Percentiles rank a stretch among this genome's conserved stretches.
Evolutionary conservation across 2,329 filamentous ascomycete genomes (phyloP).

Genomic region (Chrysosporium queenslandicum): DNA sequence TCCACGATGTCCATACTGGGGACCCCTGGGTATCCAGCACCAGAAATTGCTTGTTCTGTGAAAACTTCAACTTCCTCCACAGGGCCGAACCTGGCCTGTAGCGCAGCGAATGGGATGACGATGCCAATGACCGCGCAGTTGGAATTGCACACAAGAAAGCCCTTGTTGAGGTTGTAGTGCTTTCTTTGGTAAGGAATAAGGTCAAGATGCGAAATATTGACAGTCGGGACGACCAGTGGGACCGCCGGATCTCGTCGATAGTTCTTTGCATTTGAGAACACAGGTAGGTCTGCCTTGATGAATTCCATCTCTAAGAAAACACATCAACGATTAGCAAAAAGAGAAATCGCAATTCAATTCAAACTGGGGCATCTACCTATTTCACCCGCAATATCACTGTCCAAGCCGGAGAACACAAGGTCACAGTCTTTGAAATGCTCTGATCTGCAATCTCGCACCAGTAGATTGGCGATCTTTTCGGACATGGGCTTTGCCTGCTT

Average conservation of each 20-base stretch:
- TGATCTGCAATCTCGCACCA: conserved; percentile 76
- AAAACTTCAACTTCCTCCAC: conserved; percentile 69
- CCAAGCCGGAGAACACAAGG: conserved; percentile 82
- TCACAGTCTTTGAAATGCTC: conserved; percentile 82
- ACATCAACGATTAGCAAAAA: too few relatives aligned
- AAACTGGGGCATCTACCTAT: conserved; percentile 53
- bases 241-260: conserved; percentile 83
- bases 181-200: conserved; percentile 81
- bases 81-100: conserved; percentile 78
- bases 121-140: conserved; percentile 97
- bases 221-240: conserved; percentile 86
- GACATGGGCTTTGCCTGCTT: conserved; percentile 83
- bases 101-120: conserved; percentile 85
- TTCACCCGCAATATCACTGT: conserved; percentile 84
- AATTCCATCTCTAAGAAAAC: conserved; percentile 72
- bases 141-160: conserved; percentile 93
- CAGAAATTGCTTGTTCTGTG: conserved; percentile 89
- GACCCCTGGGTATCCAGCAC: conserved; percentile 62
- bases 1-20: conserved; percentile 92
- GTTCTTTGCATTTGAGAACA: conserved; percentile 98
- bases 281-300: conserved; percentile 72
- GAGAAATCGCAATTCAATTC: not conserved
- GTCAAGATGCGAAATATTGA: conserved; percentile 79
- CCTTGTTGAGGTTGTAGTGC: conserved; percentile 62
- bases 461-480: conserved; percentile 61